A percentile compares a stretch with the other conserved stretches of the same genome.
These are phyloP conservation scores for Cyberlindnera euphorbiae DNA, from an alignment of 805 yeast species.

Conservation along the genomic window DNA sequence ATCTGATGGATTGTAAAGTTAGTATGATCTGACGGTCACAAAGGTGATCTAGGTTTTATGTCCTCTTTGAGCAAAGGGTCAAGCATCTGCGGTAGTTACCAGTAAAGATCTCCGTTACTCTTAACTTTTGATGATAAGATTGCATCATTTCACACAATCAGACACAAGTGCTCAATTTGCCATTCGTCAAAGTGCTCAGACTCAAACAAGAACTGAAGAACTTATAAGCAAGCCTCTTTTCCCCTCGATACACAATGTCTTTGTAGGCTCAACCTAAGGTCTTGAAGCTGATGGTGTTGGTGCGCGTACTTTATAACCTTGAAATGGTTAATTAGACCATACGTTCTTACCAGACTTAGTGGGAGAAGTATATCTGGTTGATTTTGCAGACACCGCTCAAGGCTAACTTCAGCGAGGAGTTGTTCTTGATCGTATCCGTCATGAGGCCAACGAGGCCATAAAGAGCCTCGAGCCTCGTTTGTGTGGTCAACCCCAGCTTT, in stretches of 20 bases:
- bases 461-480: constrained; percentile 45
- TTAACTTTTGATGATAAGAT: constrained; percentile 52
- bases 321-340: constrained; percentile 49
- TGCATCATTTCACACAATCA: constrained; percentile 40
- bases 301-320: constrained; percentile 28
- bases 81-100: neutral
- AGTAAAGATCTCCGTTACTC: constrained; percentile 42
- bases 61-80: too few relatives aligned
- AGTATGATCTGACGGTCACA: constrained; percentile 3
- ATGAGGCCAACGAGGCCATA: constrained; percentile 39
- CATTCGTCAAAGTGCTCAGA: constrained; percentile 52
- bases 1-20: constrained; percentile 11
- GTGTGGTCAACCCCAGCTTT: too few relatives aligned
- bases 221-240: constrained; percentile 40
- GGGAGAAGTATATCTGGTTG: too few relatives aligned
- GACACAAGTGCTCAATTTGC: constrained; percentile 42
- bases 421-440: constrained; percentile 46
- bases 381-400: too few relatives aligned
- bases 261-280: constrained; percentile 53
- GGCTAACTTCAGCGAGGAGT: too few relatives aligned
- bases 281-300: constrained; percentile 26
- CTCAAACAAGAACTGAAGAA: constrained; percentile 35
- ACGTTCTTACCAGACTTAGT: constrained; percentile 60
- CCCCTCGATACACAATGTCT: constrained; percentile 50
- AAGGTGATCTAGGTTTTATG: neutral